Evolutionary conservation across 2,329 filamentous ascomycete genomes (phyloP).

Genomic region (Dryadomyces sulphureus): DNA sequence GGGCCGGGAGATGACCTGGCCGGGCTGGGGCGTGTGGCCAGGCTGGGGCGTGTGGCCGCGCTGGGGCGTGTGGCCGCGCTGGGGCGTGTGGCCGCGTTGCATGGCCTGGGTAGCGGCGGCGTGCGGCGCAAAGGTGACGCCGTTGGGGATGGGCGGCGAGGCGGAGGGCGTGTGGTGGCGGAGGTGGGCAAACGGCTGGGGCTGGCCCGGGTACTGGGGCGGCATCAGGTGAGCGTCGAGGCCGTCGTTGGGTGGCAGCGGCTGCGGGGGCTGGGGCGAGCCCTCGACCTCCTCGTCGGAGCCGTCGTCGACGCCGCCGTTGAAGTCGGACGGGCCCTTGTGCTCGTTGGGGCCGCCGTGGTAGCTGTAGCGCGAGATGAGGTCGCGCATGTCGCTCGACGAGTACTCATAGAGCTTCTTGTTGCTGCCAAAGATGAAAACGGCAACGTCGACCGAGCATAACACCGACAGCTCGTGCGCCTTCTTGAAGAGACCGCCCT

Average conservation of each 20-base stretch:
- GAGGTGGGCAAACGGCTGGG: constrained; percentile 59
- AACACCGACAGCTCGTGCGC: constrained; percentile 95
- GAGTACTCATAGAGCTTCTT: constrained; percentile 99
- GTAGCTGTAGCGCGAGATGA: constrained; percentile 78
- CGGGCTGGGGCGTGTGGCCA: constrained; percentile 72
- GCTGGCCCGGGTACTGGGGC: constrained; percentile 53
- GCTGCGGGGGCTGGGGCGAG: constrained; percentile 48
- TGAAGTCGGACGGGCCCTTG: constrained; percentile 88
- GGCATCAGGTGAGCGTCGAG: constrained; percentile 48
- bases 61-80: constrained; percentile 63
- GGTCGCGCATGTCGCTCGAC: constrained; percentile 82
- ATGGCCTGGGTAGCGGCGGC: constrained; percentile 21
- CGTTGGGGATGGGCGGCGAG: constrained; percentile 76
- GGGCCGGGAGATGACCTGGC: constrained; percentile 58
- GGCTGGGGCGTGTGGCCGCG: constrained; percentile 57
- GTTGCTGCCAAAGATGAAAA: constrained; percentile 97
- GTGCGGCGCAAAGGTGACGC: constrained; percentile 49
- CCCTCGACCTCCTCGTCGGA: constrained; percentile 59
- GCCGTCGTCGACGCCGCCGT: constrained; percentile 74
- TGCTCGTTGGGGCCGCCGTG: constrained; percentile 90
- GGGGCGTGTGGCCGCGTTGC: constrained; percentile 65
- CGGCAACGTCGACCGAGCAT: constrained; percentile 94
- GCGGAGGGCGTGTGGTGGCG: constrained; percentile 71
- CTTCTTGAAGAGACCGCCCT: constrained; percentile 98
- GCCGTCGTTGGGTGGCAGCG: constrained; percentile 42